phyloP scores from a whole-genome alignment of 306 rosid species.

The Calophaca sinica region DNA sequence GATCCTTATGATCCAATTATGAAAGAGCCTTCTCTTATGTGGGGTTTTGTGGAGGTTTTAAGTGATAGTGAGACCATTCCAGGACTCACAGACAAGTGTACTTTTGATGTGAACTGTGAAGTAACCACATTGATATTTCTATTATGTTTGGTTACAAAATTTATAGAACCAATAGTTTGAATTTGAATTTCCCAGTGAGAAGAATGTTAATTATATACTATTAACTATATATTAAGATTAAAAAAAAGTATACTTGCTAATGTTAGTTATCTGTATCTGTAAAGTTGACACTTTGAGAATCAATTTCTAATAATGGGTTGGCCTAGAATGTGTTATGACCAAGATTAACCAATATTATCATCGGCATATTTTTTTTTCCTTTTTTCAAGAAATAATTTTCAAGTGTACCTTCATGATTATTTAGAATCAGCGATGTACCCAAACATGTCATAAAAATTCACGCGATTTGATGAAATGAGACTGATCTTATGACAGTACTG shows the following conservation, averaged over 20 bases:
- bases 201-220: background rate
- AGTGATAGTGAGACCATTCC: constrained; percentile 40
- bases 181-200: background rate
- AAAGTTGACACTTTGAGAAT: no score
- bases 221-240: no score
- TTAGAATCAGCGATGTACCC: background rate
- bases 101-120: constrained; percentile 17
- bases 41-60: background rate
- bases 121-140: background rate
- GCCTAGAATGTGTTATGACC: background rate
- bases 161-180: background rate
- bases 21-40: constrained; percentile 19
- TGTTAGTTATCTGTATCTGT: no score
- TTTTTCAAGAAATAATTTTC: background rate
- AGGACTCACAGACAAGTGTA: constrained; percentile 22
- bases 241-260: no score
- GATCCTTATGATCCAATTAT: constrained; percentile 33
- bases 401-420: background rate
- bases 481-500: background rate
- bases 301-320: background rate
- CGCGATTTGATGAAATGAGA: constrained; percentile 12
- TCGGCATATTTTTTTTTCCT: background rate
- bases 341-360: constrained; percentile 8
- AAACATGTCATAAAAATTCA: constrained; percentile 30
- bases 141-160: background rate